phyloP scores from a whole-genome alignment of 2,329 filamentous ascomycete species.

The Amauroascus niger region DNA sequence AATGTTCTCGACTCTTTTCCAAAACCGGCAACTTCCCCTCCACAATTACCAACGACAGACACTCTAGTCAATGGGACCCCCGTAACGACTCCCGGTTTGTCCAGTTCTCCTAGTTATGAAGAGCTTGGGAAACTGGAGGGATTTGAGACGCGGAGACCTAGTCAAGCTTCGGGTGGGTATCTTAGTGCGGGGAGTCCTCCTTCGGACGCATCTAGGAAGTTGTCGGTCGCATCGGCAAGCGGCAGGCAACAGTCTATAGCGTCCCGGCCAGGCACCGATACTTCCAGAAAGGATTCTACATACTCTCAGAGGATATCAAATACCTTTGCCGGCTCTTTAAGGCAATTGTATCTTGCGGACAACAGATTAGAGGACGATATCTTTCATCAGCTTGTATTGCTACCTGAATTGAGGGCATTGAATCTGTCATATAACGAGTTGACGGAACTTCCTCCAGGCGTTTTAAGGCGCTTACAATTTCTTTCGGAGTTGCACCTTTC shows the following conservation, averaged over 20 bases:
- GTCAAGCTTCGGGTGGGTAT: constrained; percentile 68
- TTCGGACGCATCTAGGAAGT: constrained; percentile 56
- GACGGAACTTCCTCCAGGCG: constrained; percentile 80
- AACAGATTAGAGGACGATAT: constrained; percentile 91
- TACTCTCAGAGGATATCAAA: constrained; percentile 67
- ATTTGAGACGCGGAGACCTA: constrained; percentile 61
- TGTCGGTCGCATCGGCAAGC: constrained; percentile 72
- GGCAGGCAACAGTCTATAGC: constrained; percentile 76
- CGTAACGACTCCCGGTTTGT: constrained; percentile 41
- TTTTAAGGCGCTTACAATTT: constrained; percentile 80
- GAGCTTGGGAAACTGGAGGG: constrained; percentile 61
- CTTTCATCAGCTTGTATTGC: constrained; percentile 77
- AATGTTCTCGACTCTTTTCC: constrained; percentile 88
- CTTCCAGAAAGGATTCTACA: constrained; percentile 75
- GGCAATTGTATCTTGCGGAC: constrained; percentile 80
- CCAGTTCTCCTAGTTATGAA: constrained; percentile 62
- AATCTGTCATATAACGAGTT: constrained; percentile 94
- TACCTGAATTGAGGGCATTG: constrained; percentile 74
- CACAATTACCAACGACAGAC: constrained; percentile 46
- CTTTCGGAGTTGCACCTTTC: constrained; percentile 89
- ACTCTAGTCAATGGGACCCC: constrained; percentile 29
- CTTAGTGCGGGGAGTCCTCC: constrained; percentile 69
- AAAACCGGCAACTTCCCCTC: constrained; percentile 60
- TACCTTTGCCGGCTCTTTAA: constrained; percentile 79
- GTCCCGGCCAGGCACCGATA: constrained; percentile 54